Conservation (phyloP, 345 rosid species). For the Citrus sp. region DNA sequence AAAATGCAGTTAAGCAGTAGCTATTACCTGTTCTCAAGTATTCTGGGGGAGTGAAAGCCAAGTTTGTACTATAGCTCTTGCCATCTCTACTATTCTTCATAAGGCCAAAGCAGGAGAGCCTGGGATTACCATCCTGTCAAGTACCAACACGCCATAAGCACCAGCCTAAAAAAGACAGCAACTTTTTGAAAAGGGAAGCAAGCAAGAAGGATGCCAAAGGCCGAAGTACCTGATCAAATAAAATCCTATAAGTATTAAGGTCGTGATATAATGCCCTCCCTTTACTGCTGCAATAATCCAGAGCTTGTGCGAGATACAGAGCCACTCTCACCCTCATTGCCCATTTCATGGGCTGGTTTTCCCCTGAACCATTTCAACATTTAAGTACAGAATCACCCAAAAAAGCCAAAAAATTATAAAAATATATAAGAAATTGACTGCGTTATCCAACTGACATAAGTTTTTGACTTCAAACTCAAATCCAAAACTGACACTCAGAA, state of each 20-base stretch:
- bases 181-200: neutral
- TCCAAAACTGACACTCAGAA: neutral
- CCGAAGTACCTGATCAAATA: conserved; percentile 65
- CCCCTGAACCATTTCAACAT: conserved; percentile 55
- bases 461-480: neutral
- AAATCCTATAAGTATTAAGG: conserved; percentile 77
- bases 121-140: conserved; percentile 72
- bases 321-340: conserved; percentile 90
- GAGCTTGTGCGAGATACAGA: conserved; percentile 71
- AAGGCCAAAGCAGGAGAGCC: conserved; percentile 82
- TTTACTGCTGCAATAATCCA: conserved; percentile 70
- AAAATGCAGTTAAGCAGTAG: conserved; percentile 1
- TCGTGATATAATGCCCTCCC: conserved; percentile 85
- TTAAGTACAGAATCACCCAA: neutral
- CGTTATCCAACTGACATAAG: neutral
- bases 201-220: neutral
- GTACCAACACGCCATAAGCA: conserved; percentile 8
- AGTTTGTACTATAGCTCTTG: conserved; percentile 84
- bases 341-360: conserved; percentile 87
- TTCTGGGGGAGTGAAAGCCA: conserved; percentile 92
- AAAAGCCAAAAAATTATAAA: neutral
- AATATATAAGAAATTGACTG: neutral
- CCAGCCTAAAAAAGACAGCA: conserved; percentile 4
- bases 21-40: conserved; percentile 74
- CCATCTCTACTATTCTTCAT: conserved; percentile 96